These are phyloP conservation scores for Saccharomycopsis sp. DNA, from an alignment of 805 yeast genomes.

Conservation along the genomic window DNA sequence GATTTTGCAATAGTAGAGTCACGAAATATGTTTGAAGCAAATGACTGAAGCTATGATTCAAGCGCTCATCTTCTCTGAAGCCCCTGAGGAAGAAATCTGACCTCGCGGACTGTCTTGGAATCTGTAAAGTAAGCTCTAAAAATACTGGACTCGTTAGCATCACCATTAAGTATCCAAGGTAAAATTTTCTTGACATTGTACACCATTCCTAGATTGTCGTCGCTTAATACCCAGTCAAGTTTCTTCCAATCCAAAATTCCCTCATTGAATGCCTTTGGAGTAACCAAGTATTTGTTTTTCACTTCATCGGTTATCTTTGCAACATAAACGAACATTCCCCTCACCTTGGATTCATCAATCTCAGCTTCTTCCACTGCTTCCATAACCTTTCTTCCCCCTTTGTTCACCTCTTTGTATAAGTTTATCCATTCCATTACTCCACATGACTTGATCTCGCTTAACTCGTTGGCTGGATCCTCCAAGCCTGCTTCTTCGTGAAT, in stretches of 20 bases:
- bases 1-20: too few species aligned
- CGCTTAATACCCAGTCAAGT: conserved; percentile 11
- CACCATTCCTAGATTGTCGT: conserved; percentile 18
- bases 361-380: neutral
- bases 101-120: neutral
- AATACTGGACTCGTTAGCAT: conserved; percentile 7
- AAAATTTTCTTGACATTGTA: conserved; percentile 5
- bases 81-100: conserved; percentile 2
- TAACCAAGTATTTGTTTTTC: conserved; percentile 7
- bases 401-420: neutral
- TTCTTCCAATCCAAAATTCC: conserved; percentile 20
- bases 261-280: conserved; percentile 13
- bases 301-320: conserved; percentile 5
- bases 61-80: neutral
- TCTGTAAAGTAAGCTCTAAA: conserved; percentile 12
- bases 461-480: conserved; percentile 7
- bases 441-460: neutral
- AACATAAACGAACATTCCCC: conserved; percentile 17
- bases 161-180: neutral
- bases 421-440: conserved; percentile 20
- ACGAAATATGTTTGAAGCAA: too few species aligned
- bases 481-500: conserved; percentile 20
- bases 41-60: too few species aligned
- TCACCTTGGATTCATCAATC: neutral
- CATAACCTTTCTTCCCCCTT: neutral